Conservation (phyloP, 768 basidiomycete species). For the Suillus cothurnatus region DNA sequence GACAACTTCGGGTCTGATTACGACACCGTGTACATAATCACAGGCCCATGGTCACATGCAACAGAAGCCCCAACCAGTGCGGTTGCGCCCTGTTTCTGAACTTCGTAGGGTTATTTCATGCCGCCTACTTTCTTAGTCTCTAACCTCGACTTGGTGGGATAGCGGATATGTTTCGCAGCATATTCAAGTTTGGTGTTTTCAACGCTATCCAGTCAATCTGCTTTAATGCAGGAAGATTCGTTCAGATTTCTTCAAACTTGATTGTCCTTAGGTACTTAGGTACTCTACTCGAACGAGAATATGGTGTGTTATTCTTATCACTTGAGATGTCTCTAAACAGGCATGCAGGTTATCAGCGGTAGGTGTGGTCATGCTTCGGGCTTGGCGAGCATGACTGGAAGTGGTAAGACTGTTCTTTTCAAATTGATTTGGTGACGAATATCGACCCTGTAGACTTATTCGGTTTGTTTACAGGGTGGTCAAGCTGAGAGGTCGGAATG, state of each 20-base stretch:
- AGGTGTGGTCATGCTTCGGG: slow-evolving; percentile 18
- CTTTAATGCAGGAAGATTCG: slow-evolving; percentile 64
- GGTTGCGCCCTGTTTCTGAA: slow-evolving; percentile 69
- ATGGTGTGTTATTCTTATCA: slow-evolving; percentile 46
- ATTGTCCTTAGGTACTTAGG: slow-evolving; percentile 51
- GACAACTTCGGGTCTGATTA: no score
- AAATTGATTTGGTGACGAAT: slow-evolving; percentile 95
- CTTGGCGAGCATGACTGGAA: slow-evolving; percentile 57
- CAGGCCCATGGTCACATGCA: slow-evolving; percentile 21
- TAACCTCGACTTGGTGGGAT: slow-evolving; percentile 12
- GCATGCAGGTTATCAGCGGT: slow-evolving; percentile 71
- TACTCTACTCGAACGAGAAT: slow-evolving; percentile 61
- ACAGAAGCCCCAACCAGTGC: slow-evolving; percentile 46
- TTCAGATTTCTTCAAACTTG: slow-evolving; percentile 3
- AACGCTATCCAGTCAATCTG: slow-evolving; percentile 90
- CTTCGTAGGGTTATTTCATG: slow-evolving; percentile 53
- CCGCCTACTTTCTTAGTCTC: neutral
- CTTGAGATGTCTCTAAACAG: slow-evolving; percentile 15
- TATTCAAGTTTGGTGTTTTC: slow-evolving; percentile 82
- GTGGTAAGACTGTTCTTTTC: slow-evolving; percentile 95
- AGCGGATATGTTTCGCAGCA: slow-evolving; percentile 88
- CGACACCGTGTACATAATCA: neutral
- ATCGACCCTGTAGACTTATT: slow-evolving; percentile 80
- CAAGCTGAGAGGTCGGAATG: slow-evolving; percentile 65
- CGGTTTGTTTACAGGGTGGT: slow-evolving; percentile 73